These are phyloP conservation scores for Linderina pennispora DNA, from an alignment of 192 early-diverging fungal genomes.

Conservation along the genomic window DNA sequence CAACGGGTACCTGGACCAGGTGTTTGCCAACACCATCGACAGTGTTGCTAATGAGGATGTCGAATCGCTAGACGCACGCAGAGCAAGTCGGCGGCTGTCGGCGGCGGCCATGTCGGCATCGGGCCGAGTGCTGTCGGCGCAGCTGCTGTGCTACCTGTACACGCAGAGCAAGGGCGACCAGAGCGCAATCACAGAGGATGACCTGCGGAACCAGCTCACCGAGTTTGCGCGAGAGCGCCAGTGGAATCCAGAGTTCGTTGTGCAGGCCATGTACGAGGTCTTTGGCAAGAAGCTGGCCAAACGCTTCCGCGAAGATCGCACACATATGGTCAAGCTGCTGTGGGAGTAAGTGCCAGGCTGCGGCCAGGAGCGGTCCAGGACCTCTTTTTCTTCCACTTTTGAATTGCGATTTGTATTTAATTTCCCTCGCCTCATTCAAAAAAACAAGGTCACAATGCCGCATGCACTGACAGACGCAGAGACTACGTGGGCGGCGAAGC, in stretches of 20 bases:
- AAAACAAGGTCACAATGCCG: background rate
- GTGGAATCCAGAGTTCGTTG: conserved; percentile 44
- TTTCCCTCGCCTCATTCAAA: background rate
- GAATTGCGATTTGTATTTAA: background rate
- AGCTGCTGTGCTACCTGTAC: conserved; percentile 44
- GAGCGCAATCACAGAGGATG: conserved; percentile 33
- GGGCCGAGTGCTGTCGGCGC: conserved; percentile 35
- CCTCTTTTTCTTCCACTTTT: conserved; percentile 1
- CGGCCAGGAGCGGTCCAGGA: background rate
- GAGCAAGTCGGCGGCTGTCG: conserved; percentile 38
- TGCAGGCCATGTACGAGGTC: conserved; percentile 45
- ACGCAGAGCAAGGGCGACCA: conserved; percentile 12
- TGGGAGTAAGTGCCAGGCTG: conserved; percentile 18
- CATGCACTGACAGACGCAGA: conserved; percentile 16
- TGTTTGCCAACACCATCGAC: conserved; percentile 42
- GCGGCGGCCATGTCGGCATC: conserved; percentile 26
- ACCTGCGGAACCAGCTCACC: conserved; percentile 26
- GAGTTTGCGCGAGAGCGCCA: conserved; percentile 41
- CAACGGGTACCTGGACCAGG: conserved; percentile 34
- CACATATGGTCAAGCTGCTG: conserved; percentile 35
- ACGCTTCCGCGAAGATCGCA: conserved; percentile 36
- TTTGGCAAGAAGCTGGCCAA: conserved; percentile 42
- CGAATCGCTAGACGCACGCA: conserved; percentile 30
- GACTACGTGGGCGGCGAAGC: conserved; percentile 25
- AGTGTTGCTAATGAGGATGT: conserved; percentile 43